Base-by-base conservation (phyloP, 83 land plant species). In the Picea mariana region DNA sequence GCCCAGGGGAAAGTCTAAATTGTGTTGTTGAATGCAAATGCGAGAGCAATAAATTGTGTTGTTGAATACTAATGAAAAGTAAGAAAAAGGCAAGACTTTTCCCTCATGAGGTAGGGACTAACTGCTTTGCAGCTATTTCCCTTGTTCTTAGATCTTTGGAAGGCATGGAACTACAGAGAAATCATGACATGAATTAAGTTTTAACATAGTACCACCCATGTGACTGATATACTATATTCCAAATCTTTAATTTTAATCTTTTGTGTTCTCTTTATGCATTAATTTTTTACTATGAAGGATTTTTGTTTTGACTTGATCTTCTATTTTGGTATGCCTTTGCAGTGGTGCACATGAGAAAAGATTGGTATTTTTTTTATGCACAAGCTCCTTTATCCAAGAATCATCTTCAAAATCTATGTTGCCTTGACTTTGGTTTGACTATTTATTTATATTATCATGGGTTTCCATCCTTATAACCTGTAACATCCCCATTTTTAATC, bases 261-360 rank as follows among this genome's bases (percentile, higher is more conserved):
- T 31, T 31, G 34, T 31, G 34, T 31, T 31, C 34, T 31, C 40
- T 34, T 34, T 42, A 13, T 18, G 52, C 75, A 72, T 42, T 42
- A 9, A 72, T 42, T 18, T 72, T 72, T 20, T 52, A 49, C 38
- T 6, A 7, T 42, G 76, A 38, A n/a, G 76, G 27, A 72, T 72
- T 20, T 1, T 7, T 72, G 55, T 72, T 72, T 21, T 72, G 18
- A 12, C 16, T 75, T 75, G 21, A 77, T 52, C 31, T 77, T 23
- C 79, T 15, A 0, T 58, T 77, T 77, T 77, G 55, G 17, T 58
- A 31, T 55, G 60, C 24, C 20, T 77, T 47, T 55, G 79, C 60
- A 77, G 62, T 77, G 79, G 62, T 52, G 31, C 49, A 47, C 58
- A 17, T 47, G 20, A 58, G 79, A 13, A 77, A 77, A 55, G 31